These are phyloP conservation scores for Nakaseomyces nivariensis DNA, from an alignment of 1,139 yeast genomes.

Conservation along the genomic window DNA sequence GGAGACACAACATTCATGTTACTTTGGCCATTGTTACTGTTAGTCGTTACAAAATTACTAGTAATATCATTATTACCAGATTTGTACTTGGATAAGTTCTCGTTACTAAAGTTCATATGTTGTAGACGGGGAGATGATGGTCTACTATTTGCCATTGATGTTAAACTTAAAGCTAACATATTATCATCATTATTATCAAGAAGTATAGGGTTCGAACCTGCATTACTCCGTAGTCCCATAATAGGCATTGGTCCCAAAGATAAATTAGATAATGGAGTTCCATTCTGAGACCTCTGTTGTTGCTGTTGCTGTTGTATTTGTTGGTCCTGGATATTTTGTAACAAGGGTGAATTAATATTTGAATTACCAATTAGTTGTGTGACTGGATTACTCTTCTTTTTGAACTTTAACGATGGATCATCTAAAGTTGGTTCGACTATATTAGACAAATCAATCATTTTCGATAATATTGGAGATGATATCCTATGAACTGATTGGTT, in stretches of 20 bases:
- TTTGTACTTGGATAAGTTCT: slow-evolving; percentile 4
- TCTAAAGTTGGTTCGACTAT: slow-evolving; percentile 30
- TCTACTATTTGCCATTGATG: slow-evolving; percentile 30
- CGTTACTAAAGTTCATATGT: slow-evolving; percentile 20
- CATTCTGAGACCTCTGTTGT: slow-evolving; percentile 5
- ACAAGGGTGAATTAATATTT: not conserved
- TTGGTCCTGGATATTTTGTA: slow-evolving; percentile 3
- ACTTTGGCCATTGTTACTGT: not conserved
- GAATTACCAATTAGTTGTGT: slow-evolving; percentile 1
- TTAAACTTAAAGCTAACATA: slow-evolving; percentile 27
- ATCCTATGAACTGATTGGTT: slow-evolving; percentile 12
- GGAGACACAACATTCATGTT: slow-evolving; percentile 13
- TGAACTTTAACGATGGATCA: slow-evolving; percentile 26
- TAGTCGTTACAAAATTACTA: slow-evolving; percentile 1
- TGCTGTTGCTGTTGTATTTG: slow-evolving; percentile 5
- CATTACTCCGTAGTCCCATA: slow-evolving; percentile 5
- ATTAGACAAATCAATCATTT: slow-evolving; percentile 30
- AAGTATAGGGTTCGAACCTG: slow-evolving; percentile 12
- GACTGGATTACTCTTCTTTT: slow-evolving; percentile 10
- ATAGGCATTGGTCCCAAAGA: slow-evolving; percentile 2
- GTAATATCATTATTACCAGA: slow-evolving; percentile 1
- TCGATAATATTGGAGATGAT: slow-evolving; percentile 28
- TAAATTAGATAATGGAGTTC: not conserved
- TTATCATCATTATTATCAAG: slow-evolving; percentile 29
- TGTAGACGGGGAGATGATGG: slow-evolving; percentile 27